Base-by-base conservation (phyloP, 2,329 filamentous ascomycete genomes). In the Colletotrichum higginsianum region DNA sequence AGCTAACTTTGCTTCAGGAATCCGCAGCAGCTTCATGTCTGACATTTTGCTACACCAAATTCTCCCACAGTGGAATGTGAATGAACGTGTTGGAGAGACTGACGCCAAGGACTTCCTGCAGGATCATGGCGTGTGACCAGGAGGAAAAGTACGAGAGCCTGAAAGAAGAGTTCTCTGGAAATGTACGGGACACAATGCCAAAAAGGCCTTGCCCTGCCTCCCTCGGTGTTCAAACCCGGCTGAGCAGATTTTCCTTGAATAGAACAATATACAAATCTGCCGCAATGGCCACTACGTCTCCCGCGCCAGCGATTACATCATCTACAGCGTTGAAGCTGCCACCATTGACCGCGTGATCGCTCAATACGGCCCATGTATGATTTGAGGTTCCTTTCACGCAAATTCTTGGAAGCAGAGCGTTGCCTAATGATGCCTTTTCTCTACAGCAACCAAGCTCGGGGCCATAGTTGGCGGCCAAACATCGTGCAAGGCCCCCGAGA, bases 381-480 rank as follows among this genome's bases (percentile, higher is more conserved):
- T 57, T 66, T 58, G n/a, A 38, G 9, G 55, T 67, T 65, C 44
- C 62, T 74, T 73, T 74, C 78, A 26, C 21, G 44, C 61, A 64
- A 35, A 64, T 64, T 18, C 4, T 8, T 16, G 18, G 30, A 26
- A 12, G 9, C 1, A 40, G 1, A 8, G 4, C 16, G 40, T 35
- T 46, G 42, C 70, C 61, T 68, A 49, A 61, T 35, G 42, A 67
- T 67, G 67, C 42, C 49, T 8, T 74, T 73, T 6, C 30, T 1
- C 30, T 18, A 55, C 11, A 98, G 95, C 96, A 75, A 99, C 96
- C 69, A 98, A 98, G 81, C 89, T 96, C 79, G 93, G 94, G 74
- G 96, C 96, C 75, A 97, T 99, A 74, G 96, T 99, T 26, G 97
- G 96, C 71, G 96, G 96, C 11, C 96, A 99, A 82, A 99, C 96